Evolutionary conservation across 2,329 filamentous ascomycete genomes (phyloP).

Genomic region (Ploettnerulaceae sp.): DNA sequence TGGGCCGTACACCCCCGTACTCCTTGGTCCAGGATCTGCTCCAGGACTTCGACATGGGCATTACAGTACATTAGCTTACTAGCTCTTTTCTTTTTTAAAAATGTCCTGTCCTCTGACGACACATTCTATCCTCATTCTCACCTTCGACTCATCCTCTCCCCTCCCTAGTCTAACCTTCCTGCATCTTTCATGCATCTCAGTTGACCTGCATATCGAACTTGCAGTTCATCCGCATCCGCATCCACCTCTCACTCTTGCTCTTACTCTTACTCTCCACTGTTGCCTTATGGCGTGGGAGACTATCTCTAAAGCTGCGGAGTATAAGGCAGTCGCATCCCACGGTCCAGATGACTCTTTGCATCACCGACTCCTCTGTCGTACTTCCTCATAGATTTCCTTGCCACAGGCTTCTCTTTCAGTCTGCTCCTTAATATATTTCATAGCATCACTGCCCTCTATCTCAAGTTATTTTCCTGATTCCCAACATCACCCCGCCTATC

Average conservation of each 20-base stretch:
- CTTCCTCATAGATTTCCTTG: slow-evolving; percentile 30
- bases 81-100: slow-evolving; percentile 5
- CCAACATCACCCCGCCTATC: slow-evolving; percentile 7
- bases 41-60: slow-evolving; percentile 4
- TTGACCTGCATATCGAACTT: slow-evolving; percentile 30
- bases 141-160: slow-evolving; percentile 26
- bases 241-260: slow-evolving; percentile 14
- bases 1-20: slow-evolving; percentile 24
- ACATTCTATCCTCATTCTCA: slow-evolving; percentile 22
- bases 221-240: slow-evolving; percentile 15
- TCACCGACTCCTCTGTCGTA: slow-evolving; percentile 24
- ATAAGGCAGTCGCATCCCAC: slow-evolving; percentile 34
- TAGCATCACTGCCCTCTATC: slow-evolving; percentile 23
- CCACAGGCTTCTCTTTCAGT: slow-evolving; percentile 30
- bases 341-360: slow-evolving; percentile 32
- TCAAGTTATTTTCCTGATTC: slow-evolving; percentile 18
- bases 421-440: slow-evolving; percentile 32
- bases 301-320: slow-evolving; percentile 18
- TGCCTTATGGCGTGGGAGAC: slow-evolving; percentile 29
- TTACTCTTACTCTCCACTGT: slow-evolving; percentile 21
- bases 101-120: slow-evolving; percentile 16
- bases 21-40: slow-evolving; percentile 8
- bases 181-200: slow-evolving; percentile 21
- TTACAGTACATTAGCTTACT: not conserved
- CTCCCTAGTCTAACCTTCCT: slow-evolving; percentile 25